Conservation (phyloP, 2,329 filamentous ascomycete species). For the Sarocladiaceae sp. region DNA sequence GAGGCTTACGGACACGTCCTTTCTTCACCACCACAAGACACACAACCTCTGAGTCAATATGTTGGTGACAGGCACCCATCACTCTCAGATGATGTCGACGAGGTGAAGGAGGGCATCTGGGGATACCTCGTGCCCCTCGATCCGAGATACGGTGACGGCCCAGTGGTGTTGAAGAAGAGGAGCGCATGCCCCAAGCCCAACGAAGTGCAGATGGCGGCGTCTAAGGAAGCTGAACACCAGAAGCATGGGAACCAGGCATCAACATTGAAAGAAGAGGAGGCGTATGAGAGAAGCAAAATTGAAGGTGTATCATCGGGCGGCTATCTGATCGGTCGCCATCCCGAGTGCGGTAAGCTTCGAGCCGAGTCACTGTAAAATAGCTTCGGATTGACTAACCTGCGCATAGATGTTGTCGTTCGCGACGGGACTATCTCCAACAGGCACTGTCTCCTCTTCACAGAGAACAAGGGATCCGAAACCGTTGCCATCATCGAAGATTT, state of each 20-base stretch:
- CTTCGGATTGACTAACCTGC: conserved; percentile 10
- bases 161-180: conserved; percentile 65
- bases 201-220: conserved; percentile 27
- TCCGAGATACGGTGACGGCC: conserved; percentile 59
- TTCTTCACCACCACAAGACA: conserved; percentile 59
- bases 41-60: conserved; percentile 61
- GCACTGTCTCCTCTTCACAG: conserved; percentile 63
- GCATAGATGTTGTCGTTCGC: conserved; percentile 61
- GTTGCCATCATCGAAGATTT: conserved; percentile 83
- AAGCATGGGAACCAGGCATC: conserved; percentile 37
- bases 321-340: conserved; percentile 86
- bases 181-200: conserved; percentile 60
- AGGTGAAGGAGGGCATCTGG: conserved; percentile 83
- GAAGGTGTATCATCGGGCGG: conserved; percentile 65
- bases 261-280: conserved; percentile 47
- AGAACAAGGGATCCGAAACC: conserved; percentile 51
- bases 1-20: conserved; percentile 39
- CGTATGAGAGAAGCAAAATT: conserved; percentile 56
- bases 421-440: conserved; percentile 82
- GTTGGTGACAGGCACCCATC: conserved; percentile 59
- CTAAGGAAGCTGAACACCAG: conserved; percentile 23
- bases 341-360: conserved; percentile 74
- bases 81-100: conserved; percentile 76
- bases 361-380: background rate
- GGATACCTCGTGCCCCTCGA: conserved; percentile 86